These are phyloP conservation scores for Beta corolliflora DNA, from an alignment of 179 eudicot species.

Conservation along the genomic window DNA sequence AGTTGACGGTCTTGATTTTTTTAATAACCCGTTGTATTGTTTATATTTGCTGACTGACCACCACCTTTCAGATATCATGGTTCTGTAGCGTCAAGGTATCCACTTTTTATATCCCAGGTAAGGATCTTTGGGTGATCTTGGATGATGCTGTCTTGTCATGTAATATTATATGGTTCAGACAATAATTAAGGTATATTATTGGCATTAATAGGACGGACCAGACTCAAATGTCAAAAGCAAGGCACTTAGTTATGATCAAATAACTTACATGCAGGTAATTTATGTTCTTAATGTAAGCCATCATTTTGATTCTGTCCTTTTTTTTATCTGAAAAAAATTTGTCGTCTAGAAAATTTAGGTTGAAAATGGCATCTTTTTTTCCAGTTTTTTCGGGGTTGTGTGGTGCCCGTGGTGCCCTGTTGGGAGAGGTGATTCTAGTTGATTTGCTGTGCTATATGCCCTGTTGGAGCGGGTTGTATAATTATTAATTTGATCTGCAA, in stretches of 20 bases:
- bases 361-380: neutral
- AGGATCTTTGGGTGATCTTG: constrained; percentile 6
- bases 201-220: constrained; percentile 70
- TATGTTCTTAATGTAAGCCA: constrained; percentile 1
- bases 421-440: too few species aligned
- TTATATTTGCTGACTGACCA: constrained; percentile 10
- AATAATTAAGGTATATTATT: constrained; percentile 14
- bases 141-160: neutral
- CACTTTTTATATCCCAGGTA: constrained; percentile 51
- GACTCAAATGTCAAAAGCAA: constrained; percentile 64
- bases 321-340: neutral
- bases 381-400: neutral
- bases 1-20: neutral
- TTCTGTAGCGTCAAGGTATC: constrained; percentile 58
- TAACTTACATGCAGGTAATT: constrained; percentile 88
- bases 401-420: neutral
- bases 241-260: constrained; percentile 73
- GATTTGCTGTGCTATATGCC: neutral
- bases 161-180: neutral
- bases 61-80: constrained; percentile 57
- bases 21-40: constrained; percentile 6
- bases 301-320: neutral
- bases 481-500: too few species aligned
- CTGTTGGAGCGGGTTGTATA: neutral
- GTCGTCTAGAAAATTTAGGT: neutral